Evolutionary conservation across 257 asterid genomes (phyloP).

Genomic region (Lycium ferocissimum): DNA sequence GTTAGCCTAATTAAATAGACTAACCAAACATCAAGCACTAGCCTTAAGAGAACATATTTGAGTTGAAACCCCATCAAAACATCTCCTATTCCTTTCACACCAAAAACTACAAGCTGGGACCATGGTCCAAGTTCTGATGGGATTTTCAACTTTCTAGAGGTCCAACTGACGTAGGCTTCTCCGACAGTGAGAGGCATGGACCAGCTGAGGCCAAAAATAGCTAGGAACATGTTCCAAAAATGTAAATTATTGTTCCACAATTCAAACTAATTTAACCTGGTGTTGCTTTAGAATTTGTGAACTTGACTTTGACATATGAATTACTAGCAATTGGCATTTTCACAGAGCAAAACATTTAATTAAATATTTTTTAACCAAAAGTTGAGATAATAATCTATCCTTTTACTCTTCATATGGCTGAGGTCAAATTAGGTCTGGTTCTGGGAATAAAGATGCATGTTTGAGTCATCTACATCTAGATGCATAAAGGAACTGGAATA

Average conservation of each 20-base stretch:
- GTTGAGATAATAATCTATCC: background rate
- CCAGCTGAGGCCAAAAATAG: background rate
- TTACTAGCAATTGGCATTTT: background rate
- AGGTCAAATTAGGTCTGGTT: background rate
- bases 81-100: background rate
- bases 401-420: background rate
- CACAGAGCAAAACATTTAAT: background rate
- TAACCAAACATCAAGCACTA: background rate
- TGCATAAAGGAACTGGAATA: background rate
- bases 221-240: background rate
- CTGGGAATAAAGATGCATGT: background rate
- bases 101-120: background rate
- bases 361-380: background rate
- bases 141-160: background rate
- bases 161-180: background rate
- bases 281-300: background rate
- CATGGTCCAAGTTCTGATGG: background rate
- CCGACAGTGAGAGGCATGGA: background rate
- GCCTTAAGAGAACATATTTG: constrained; percentile 2
- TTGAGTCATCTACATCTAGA: background rate
- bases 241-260: background rate
- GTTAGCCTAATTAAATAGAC: background rate
- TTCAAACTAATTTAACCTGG: background rate
- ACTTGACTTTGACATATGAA: constrained; percentile 20
- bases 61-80: constrained; percentile 9